Evolutionary conservation across 1,139 yeast species (phyloP), one percentile per base, ranked within the genome.

Genomic region (Lodderomyces margitis): DNA sequence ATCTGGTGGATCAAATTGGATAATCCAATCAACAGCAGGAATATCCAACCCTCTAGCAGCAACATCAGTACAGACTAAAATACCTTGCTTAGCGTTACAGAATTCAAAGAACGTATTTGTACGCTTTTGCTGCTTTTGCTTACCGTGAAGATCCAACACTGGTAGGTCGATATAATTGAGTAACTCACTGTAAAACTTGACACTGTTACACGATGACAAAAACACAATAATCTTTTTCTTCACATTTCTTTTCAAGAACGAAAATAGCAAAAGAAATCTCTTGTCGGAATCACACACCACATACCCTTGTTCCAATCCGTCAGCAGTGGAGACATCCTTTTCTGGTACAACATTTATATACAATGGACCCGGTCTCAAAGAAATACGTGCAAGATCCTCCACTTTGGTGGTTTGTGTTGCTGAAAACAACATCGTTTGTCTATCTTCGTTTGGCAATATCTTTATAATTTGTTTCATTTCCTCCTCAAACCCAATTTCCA

Each of bases 401-500:
- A 92, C 98, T 70, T 94, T 94, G 36, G 98, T 92, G 32, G 99
- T 92, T 65, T 92, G 99, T 1, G 99, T 92, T 39, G 99, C 98
- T 12, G 98, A 89, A 62, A 94, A 92, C 53, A 92, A 72, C 98
- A 92, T 92, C 33, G 96, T 78, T 66, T 92, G 99, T 68, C 99
- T 84, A 53, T 86, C 91, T 51, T 89, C 95, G 50, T 81, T 85
- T 38, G 99, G 99, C 58, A 94, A 73, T 49, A 94, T 87, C 66
- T 85, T 87, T 59, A 92, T 88, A 58, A 92, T 92, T 67, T 94
- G 98, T 64, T 79, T 86, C 98, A 92, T 92, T 72, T 92, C 98
- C 53, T 92, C 98, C 70, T 92, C 98, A 66, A 92, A 92, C 49
- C 98, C 98, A 59, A 89, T 89, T 66, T 92, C 98, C 59, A 92